A percentile compares a stretch with the other conserved stretches of the same genome.
Evolutionary conservation across 2,329 filamentous ascomycete genomes (phyloP).

Genomic region (Elsinoe perseae): DNA sequence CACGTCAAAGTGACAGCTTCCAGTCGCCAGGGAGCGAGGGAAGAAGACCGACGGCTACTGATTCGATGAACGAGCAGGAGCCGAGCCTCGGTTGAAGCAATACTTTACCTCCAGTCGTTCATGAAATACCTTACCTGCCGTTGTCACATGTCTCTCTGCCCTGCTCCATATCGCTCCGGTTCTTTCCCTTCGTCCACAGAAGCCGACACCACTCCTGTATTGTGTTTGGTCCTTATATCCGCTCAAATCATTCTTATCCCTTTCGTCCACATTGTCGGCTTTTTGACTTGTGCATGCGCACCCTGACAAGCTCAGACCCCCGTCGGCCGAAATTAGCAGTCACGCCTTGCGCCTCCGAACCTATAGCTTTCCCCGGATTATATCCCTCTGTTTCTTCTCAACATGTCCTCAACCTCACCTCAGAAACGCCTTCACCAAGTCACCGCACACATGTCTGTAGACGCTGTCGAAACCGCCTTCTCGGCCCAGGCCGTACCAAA

Average conservation of each 20-base stretch:
- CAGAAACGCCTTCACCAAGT: slow-evolving; percentile 47
- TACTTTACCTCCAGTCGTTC: slow-evolving; percentile 1
- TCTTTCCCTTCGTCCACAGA: neutral
- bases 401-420: slow-evolving; percentile 38
- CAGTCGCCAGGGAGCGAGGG: neutral
- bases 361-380: slow-evolving; percentile 15
- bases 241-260: neutral
- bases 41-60: neutral
- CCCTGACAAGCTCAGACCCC: slow-evolving; percentile 6
- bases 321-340: slow-evolving; percentile 8
- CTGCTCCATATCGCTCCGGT: neutral
- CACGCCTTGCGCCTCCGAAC: neutral
- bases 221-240: neutral
- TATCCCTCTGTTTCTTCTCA: slow-evolving; percentile 14
- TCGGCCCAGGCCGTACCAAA: slow-evolving; percentile 70
- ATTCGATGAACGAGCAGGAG: neutral
- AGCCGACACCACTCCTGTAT: neutral
- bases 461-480: slow-evolving; percentile 58
- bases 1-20: neutral
- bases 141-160: slow-evolving; percentile 1
- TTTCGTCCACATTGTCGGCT: slow-evolving; percentile 11
- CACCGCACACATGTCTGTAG: slow-evolving; percentile 61
- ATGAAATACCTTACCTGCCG: neutral
- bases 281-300: neutral
- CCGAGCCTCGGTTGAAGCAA: slow-evolving; percentile 9